These are phyloP conservation scores for Orbilia quercus DNA, from an alignment of 2,329 filamentous ascomycete species.

Conservation along the genomic window DNA sequence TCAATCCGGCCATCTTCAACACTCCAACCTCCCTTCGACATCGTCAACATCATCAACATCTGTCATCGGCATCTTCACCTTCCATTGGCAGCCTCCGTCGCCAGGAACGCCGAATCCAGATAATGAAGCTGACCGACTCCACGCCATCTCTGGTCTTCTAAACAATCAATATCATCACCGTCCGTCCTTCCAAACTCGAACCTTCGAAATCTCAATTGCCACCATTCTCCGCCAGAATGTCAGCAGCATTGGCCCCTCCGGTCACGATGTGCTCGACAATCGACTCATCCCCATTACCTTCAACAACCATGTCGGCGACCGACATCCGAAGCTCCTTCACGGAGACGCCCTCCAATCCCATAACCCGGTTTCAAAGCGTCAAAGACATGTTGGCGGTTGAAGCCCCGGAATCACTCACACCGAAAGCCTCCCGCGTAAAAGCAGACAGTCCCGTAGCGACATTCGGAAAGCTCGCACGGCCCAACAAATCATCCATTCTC, in stretches of 20 bases:
- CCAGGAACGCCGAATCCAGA: neutral
- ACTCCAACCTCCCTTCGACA: neutral
- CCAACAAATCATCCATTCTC: slow-evolving; percentile 26
- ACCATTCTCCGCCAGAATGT: slow-evolving; percentile 2
- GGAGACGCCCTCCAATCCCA: neutral
- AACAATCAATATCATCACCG: neutral
- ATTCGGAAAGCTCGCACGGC: slow-evolving; percentile 35
- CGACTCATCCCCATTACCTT: slow-evolving; percentile 9
- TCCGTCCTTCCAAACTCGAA: neutral
- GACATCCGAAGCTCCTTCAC: slow-evolving; percentile 6
- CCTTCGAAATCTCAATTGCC: neutral
- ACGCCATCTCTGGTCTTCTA: neutral
- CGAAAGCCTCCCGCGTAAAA: neutral
- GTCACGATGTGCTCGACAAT: neutral
- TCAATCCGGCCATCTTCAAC: slow-evolving; percentile 23
- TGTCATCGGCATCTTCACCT: neutral
- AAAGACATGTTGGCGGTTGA: slow-evolving; percentile 38
- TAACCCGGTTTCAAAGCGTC: slow-evolving; percentile 41
- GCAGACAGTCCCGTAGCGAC: neutral
- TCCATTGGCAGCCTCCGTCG: neutral
- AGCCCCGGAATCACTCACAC: neutral
- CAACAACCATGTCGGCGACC: neutral
- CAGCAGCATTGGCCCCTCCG: neutral
- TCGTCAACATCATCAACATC: neutral
- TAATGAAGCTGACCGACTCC: neutral